A percentile compares a stretch with the other conserved stretches of the same genome.
These are phyloP conservation scores for Wickerhamomyces sp. DNA, from an alignment of 1,139 yeast genomes.

Conservation along the genomic window DNA sequence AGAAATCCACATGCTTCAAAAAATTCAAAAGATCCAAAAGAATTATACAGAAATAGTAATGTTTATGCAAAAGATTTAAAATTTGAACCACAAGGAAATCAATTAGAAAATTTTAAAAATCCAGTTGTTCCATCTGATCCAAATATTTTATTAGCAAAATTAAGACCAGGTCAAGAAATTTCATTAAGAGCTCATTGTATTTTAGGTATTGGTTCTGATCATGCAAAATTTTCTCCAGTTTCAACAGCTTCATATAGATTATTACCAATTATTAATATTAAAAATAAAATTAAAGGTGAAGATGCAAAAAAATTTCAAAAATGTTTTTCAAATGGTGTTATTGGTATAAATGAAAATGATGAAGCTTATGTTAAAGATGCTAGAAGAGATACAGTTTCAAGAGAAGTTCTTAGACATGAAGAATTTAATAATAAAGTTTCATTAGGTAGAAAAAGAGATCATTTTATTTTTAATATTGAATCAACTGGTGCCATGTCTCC, in stretches of 20 bases:
- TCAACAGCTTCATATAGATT: constrained; percentile 96
- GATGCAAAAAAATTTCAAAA: constrained; percentile 75
- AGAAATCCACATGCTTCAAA: constrained; percentile 81
- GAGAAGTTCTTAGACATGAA: constrained; percentile 91
- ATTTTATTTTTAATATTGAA: constrained; percentile 90
- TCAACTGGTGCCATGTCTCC: constrained; percentile 97
- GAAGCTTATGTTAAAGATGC: constrained; percentile 83
- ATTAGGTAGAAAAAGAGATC: constrained; percentile 87
- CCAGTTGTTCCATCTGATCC: constrained; percentile 84
- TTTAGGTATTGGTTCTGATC: constrained; percentile 89
- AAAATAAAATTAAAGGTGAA: constrained; percentile 68
- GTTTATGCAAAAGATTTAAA: constrained; percentile 86
- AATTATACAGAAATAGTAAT: constrained; percentile 74
- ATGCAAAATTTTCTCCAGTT: constrained; percentile 96
- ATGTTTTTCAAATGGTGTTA: constrained; percentile 92
- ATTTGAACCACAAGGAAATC: constrained; percentile 90
- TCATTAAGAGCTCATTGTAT: constrained; percentile 86
- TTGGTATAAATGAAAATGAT: constrained; percentile 64
- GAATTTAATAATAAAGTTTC: constrained; percentile 87
- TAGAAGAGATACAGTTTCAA: constrained; percentile 90
- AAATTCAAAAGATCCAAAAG: constrained; percentile 76
- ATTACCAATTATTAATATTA: constrained; percentile 83
- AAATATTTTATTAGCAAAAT: constrained; percentile 80
- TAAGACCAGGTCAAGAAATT: constrained; percentile 96
- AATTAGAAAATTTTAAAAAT: constrained; percentile 57